Evolutionary conservation across 768 basidiomycete species (phyloP).

Genomic region (Pulveroboletus sp.): DNA sequence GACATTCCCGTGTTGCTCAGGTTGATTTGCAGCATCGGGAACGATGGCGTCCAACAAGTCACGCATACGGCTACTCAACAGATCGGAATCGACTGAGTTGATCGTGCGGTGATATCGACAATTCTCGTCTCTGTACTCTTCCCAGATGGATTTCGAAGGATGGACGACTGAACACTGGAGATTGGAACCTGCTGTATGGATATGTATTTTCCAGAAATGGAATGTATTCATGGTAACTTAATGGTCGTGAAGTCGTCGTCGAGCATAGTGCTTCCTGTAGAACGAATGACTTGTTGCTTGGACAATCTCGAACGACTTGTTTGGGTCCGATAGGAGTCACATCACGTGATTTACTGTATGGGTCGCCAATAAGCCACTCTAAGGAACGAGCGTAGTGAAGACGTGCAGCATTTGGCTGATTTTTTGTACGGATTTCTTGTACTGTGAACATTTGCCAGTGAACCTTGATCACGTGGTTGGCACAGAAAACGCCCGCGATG

Average conservation of each 20-base stretch:
- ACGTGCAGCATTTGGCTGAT: too few species aligned
- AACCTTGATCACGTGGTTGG: constrained; percentile 14
- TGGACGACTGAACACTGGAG: not conserved
- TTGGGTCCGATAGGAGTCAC: too few species aligned
- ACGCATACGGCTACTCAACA: constrained; percentile 32
- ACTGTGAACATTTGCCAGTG: too few species aligned
- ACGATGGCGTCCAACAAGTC: constrained; percentile 28
- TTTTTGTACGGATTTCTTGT: too few species aligned
- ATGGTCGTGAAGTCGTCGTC: not conserved
- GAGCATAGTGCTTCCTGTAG: not conserved
- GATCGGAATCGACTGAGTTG: constrained; percentile 29
- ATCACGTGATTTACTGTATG: too few species aligned
- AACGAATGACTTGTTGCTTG: not conserved
- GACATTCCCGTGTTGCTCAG: not conserved
- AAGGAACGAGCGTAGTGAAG: too few species aligned
- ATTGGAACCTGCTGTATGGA: not conserved
- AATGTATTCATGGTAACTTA: not conserved
- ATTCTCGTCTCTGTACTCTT: not conserved
- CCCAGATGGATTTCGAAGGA: not conserved
- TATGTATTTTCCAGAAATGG: not conserved
- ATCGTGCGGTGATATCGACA: not conserved
- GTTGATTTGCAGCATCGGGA: constrained; percentile 23
- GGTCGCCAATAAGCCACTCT: too few species aligned
- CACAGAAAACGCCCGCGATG: not conserved
- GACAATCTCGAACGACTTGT: too few species aligned